phyloP scores from a whole-genome alignment of 1,284 basidiomycete species.

The Xerocomus nothofagi region DNA sequence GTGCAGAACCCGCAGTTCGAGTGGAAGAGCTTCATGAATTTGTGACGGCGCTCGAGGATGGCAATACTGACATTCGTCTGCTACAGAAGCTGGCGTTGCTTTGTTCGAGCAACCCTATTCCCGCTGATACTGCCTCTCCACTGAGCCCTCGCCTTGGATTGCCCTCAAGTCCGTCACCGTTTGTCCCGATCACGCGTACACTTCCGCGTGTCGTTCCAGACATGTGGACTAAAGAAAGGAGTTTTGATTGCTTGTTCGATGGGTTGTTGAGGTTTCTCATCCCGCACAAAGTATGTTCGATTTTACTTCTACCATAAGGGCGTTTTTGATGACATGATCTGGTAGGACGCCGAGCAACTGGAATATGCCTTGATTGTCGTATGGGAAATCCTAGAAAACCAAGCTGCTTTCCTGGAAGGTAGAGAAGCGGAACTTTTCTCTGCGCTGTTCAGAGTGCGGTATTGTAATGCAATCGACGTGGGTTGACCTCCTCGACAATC shows the following conservation, averaged over 20 bases:
- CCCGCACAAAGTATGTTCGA: slow-evolving; percentile 49
- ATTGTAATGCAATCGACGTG: slow-evolving; percentile 68
- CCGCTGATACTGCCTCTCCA: slow-evolving; percentile 43
- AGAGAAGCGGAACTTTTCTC: slow-evolving; percentile 70
- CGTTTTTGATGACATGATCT: slow-evolving; percentile 8
- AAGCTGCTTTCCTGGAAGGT: slow-evolving; percentile 66
- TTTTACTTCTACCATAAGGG: neutral
- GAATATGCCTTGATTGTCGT: slow-evolving; percentile 73
- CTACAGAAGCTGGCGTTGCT: slow-evolving; percentile 64
- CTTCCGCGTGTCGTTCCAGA: slow-evolving; percentile 47
- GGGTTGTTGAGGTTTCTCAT: slow-evolving; percentile 61
- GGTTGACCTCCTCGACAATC: slow-evolving; percentile 23
- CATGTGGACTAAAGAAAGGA: slow-evolving; percentile 66
- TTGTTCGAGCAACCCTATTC: slow-evolving; percentile 57
- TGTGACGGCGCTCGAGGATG: slow-evolving; percentile 53
- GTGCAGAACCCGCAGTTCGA: slow-evolving; percentile 39
- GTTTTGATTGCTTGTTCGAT: slow-evolving; percentile 64
- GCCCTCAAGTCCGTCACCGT: slow-evolving; percentile 52
- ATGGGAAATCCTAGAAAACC: slow-evolving; percentile 75
- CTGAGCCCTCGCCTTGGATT: slow-evolving; percentile 42
- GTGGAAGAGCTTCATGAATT: slow-evolving; percentile 52
- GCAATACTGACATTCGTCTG: slow-evolving; percentile 46
- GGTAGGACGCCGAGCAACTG: slow-evolving; percentile 58
- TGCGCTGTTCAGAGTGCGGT: slow-evolving; percentile 60
- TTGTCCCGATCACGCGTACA: slow-evolving; percentile 40